Base-by-base conservation (phyloP, 768 basidiomycete species). In the Leccinum imitatum region DNA sequence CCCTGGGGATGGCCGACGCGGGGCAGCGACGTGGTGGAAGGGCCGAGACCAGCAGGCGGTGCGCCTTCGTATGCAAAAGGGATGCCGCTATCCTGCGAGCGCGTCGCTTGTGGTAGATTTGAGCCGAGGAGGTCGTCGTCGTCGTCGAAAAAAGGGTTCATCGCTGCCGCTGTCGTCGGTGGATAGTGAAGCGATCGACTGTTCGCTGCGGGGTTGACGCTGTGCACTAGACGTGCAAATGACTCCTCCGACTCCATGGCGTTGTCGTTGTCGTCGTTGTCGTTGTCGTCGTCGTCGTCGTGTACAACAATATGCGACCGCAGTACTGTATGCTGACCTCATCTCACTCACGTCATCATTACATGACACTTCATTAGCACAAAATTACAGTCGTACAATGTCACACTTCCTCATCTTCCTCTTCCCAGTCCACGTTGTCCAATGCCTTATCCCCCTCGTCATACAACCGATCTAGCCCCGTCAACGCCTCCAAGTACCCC, bases 111-210 rank as follows among this genome's bases (percentile, higher is more conserved):
- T 9, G 69, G 1, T 64, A 62, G n/a, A 59, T 10, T 51, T 1
- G 59, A n/a, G 19, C 56, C 63, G 41, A 69, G 50, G 3, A 69
- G 63, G 60, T 87, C 84, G 56, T 91, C 90, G 63, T 90, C 87
- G 57, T 89, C 90, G 71, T 93, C 91, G 72, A 93, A 93, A 73
- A 93, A 93, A 0, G 71, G 91, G 74, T 93, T 91, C 75, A 93
- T 78, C 60, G 41, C 41, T 41, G 41, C 3, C 9, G 64, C 15
- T 11, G 21, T 54, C 76, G 74, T 58, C 30, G 87, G 87, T 15
- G 87, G 87, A 70, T 89, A 88, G 54, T 82, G 80, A 2, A 57
- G 23, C 15, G 61, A 59, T 52, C 61, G 62, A 31, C 19, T 59
- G 41, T 27, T 54, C 4, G 63, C 63, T 8, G 72, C 72, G 7